A percentile compares a stretch with the other conserved stretches of the same genome.
These are phyloP conservation scores for Colletotrichum brevisporum DNA, from an alignment of 2,329 filamentous ascomycete species.

Conservation along the genomic window DNA sequence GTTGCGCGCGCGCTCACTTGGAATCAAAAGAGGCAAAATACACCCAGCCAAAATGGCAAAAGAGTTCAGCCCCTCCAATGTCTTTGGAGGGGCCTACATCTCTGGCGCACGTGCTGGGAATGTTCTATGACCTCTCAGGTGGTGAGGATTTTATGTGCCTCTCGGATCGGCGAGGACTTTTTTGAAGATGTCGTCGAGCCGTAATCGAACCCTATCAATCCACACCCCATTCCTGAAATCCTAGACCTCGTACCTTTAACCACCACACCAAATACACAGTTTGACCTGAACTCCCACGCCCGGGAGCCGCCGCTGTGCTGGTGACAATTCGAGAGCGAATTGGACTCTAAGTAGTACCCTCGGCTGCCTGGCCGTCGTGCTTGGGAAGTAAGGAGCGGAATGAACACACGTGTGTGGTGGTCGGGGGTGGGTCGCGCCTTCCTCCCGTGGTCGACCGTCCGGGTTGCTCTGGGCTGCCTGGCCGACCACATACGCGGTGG, in stretches of 20 bases:
- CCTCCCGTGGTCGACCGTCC: no score
- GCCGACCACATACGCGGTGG: background rate
- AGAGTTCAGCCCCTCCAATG: constrained; percentile 1
- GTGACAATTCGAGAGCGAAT: background rate
- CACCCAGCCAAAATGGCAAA: background rate
- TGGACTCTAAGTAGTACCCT: background rate
- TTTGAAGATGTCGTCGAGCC: background rate
- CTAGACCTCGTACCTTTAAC: background rate
- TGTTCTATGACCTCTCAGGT: no score
- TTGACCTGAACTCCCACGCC: background rate
- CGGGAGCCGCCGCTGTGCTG: background rate
- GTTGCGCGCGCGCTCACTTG: no score
- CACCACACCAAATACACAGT: background rate
- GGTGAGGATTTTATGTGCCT: background rate
- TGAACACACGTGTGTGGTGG: no score
- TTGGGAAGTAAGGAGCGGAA: constrained; percentile 1
- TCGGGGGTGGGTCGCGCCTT: background rate
- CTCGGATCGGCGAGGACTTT: background rate
- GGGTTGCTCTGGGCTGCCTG: no score
- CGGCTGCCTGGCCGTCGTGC: background rate
- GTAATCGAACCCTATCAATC: background rate
- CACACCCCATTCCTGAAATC: background rate
- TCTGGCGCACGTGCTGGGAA: constrained; percentile 2
- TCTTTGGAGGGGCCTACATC: constrained; percentile 1
- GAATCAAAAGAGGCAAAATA: no score